Evolutionary conservation across 345 rosid species (phyloP).

Genomic region (Populus deltoides): DNA sequence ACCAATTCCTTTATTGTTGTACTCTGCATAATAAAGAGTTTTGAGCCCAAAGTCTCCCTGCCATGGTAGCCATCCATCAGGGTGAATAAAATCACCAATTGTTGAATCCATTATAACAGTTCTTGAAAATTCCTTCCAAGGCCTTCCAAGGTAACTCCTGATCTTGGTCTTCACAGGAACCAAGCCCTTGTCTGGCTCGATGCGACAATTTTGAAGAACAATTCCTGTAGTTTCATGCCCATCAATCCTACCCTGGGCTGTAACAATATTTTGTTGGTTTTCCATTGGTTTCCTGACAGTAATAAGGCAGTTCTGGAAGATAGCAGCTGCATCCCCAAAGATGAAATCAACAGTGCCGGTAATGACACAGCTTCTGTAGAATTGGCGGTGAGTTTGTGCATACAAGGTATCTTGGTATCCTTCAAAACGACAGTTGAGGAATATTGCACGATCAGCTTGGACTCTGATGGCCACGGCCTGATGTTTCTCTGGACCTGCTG

Average conservation of each 20-base stretch:
- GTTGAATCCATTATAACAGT: constrained; percentile 69
- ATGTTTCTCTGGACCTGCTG: constrained; percentile 67
- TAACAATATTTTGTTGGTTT: constrained; percentile 56
- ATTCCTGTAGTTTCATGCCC: constrained; percentile 62
- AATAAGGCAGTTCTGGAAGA: constrained; percentile 75
- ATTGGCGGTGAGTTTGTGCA: constrained; percentile 79
- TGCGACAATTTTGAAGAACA: constrained; percentile 66
- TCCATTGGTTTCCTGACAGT: constrained; percentile 50
- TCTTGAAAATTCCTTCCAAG: constrained; percentile 69
- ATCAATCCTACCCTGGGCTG: constrained; percentile 67
- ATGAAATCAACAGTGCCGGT: constrained; percentile 78
- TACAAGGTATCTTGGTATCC: constrained; percentile 72
- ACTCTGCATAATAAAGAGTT: constrained; percentile 68
- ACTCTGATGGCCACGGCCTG: constrained; percentile 81
- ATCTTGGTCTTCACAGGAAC: constrained; percentile 33
- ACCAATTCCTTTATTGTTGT: constrained; percentile 58
- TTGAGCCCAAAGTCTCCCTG: constrained; percentile 46
- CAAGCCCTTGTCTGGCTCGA: constrained; percentile 45
- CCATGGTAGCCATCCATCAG: constrained; percentile 72
- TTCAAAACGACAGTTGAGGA: constrained; percentile 75
- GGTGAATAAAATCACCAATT: constrained; percentile 61
- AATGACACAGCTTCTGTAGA: constrained; percentile 63
- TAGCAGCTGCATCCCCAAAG: constrained; percentile 76
- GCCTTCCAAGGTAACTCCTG: constrained; percentile 74
- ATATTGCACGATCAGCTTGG: constrained; percentile 59